A percentile compares a stretch with the other conserved stretches of the same genome.
Conservation (phyloP, 2,329 filamentous ascomycete species). For the Akanthomyces uredinophilus region DNA sequence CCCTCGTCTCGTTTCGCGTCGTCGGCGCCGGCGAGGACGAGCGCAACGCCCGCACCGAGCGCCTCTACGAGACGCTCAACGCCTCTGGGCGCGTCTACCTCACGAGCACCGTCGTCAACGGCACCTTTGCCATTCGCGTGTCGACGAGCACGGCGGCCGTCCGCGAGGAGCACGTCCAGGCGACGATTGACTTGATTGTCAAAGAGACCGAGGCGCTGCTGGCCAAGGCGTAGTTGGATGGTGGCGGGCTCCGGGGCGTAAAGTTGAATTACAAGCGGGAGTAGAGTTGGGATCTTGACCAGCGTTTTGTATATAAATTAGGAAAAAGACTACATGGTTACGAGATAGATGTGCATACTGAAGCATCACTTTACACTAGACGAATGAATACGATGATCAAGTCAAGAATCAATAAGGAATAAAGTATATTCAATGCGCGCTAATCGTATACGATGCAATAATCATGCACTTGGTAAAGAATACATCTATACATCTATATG, state of each 20-base stretch:
- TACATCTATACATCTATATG: conserved; percentile 45
- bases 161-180: conserved; percentile 67
- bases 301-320: not conserved
- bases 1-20: conserved; percentile 70
- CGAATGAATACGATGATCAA: not conserved
- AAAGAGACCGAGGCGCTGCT: conserved; percentile 46
- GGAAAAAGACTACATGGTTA: not conserved
- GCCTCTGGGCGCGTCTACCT: conserved; percentile 72
- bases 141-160: conserved; percentile 65
- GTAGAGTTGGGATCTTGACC: not conserved
- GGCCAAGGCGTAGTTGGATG: conserved; percentile 1
- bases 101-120: conserved; percentile 69
- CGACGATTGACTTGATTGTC: conserved; percentile 70
- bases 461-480: not conserved
- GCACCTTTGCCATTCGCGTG: conserved; percentile 73
- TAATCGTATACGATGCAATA: not conserved
- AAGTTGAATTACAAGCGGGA: not conserved
- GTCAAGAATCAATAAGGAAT: not conserved
- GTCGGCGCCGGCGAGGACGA: conserved; percentile 42
- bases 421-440: not conserved
- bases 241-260: too few species aligned
- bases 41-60: conserved; percentile 64
- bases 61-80: conserved; percentile 72
- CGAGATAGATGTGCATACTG: not conserved
- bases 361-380: not conserved